Evolutionary conservation across 768 basidiomycete species (phyloP).

Genomic region (Boletus bicolor): DNA sequence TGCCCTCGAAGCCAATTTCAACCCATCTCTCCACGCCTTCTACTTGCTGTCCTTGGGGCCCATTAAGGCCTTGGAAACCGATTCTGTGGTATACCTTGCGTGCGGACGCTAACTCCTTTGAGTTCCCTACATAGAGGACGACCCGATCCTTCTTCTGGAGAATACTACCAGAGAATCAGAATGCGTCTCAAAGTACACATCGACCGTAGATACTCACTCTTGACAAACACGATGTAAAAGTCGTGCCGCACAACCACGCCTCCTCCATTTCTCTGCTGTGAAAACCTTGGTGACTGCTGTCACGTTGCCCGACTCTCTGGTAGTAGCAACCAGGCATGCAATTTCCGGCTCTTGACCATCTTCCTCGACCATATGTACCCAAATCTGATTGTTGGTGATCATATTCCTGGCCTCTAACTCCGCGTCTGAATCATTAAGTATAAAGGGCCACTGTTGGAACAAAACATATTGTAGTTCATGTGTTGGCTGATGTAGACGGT

Average conservation of each 20-base stretch:
- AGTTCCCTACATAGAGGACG: constrained; percentile 61
- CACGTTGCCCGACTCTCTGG: constrained; percentile 52
- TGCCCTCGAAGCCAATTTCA: constrained; percentile 16
- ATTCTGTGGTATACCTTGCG: constrained; percentile 22
- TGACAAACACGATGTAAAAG: constrained; percentile 57
- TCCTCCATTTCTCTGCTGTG: constrained; percentile 52
- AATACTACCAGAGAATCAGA: constrained; percentile 24
- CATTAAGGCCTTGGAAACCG: constrained; percentile 20
- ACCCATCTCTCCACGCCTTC: constrained; percentile 19
- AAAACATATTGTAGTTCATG: neutral
- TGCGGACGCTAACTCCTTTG: constrained; percentile 13
- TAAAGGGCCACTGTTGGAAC: constrained; percentile 50
- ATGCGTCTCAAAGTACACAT: neutral
- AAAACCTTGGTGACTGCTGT: constrained; percentile 73
- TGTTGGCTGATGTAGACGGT: neutral
- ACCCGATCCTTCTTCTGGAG: constrained; percentile 33
- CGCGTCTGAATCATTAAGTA: constrained; percentile 42
- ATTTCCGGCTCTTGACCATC: constrained; percentile 35
- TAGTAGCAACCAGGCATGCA: constrained; percentile 68
- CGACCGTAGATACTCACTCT: constrained; percentile 37
- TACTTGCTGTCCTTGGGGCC: neutral
- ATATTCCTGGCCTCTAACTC: constrained; percentile 48
- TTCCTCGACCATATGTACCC: constrained; percentile 51
- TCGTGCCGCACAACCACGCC: constrained; percentile 55
- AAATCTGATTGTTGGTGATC: constrained; percentile 47